A percentile compares a stretch with the other conserved stretches of the same genome.
Evolutionary conservation across 2,329 filamentous ascomycete species (phyloP).

Genomic region (Fusarium liriodendri): DNA sequence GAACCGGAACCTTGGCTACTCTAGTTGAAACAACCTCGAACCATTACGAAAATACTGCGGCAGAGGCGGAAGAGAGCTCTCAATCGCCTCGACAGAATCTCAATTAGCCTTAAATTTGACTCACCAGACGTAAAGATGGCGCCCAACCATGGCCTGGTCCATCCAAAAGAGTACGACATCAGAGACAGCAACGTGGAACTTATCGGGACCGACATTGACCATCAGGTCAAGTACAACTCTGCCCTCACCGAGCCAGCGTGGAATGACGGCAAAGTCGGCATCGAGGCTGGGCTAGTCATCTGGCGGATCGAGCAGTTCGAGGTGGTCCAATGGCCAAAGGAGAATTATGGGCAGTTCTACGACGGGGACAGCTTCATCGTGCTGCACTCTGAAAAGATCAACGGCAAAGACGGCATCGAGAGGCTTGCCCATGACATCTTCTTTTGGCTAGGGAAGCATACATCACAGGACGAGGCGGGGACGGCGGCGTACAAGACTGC

Average conservation of each 20-base stretch:
- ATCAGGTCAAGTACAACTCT: conserved; percentile 75
- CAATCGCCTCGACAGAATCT: not conserved
- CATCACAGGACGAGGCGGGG: conserved; percentile 75
- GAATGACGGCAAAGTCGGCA: conserved; percentile 68
- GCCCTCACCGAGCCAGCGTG: conserved; percentile 74
- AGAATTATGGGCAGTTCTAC: conserved; percentile 69
- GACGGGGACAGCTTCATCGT: conserved; percentile 78
- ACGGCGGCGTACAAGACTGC: conserved; percentile 78
- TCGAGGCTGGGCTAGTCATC: conserved; percentile 64
- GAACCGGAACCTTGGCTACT: not conserved
- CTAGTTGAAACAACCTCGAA: conserved; percentile 17
- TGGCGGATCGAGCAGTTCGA: conserved; percentile 77
- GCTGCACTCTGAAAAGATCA: conserved; percentile 68
- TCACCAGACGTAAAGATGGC: conserved; percentile 58
- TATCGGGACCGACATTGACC: conserved; percentile 72
- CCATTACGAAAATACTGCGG: not conserved
- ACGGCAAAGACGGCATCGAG: conserved; percentile 54
- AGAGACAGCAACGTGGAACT: conserved; percentile 76
- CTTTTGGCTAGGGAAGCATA: conserved; percentile 76
- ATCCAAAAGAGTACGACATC: conserved; percentile 73
- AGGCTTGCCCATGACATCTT: conserved; percentile 72
- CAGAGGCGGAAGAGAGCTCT: not conserved
- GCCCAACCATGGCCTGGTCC: conserved; percentile 70
- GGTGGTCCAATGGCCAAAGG: conserved; percentile 69
- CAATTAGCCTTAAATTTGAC: not conserved